A percentile compares a stretch with the other conserved stretches of the same genome.
These are phyloP conservation scores for Phlebiopsis gigantea DNA, from an alignment of 768 basidiomycete species.

Conservation along the genomic window DNA sequence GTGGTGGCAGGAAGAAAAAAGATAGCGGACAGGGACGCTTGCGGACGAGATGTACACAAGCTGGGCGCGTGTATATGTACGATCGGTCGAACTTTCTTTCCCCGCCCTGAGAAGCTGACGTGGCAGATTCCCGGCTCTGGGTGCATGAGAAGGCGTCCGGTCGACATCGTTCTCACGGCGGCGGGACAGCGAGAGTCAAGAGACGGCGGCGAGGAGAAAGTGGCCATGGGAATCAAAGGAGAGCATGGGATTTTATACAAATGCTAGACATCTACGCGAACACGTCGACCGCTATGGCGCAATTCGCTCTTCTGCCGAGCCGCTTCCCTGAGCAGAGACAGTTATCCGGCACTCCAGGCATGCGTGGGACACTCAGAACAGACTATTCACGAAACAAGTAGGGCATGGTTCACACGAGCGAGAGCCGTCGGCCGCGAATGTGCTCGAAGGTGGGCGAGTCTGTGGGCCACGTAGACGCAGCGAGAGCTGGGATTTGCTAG, in stretches of 20 bases:
- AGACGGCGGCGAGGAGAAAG: neutral
- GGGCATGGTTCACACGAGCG: neutral
- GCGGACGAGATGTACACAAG: neutral
- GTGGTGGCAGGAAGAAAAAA: constrained; percentile 1
- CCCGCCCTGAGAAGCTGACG: constrained; percentile 13
- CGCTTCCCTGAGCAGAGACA: neutral
- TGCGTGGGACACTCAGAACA: neutral
- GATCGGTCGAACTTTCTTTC: constrained; percentile 11
- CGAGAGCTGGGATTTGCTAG: no score
- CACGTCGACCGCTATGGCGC: neutral
- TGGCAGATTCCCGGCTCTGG: constrained; percentile 10
- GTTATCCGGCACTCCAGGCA: neutral
- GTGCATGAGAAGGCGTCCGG: neutral
- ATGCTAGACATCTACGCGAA: neutral
- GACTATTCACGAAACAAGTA: neutral
- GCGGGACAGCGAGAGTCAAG: neutral
- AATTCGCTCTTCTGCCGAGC: neutral
- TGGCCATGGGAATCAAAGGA: constrained; percentile 1
- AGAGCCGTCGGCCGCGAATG: neutral
- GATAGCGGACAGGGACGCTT: neutral
- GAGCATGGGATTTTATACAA: neutral
- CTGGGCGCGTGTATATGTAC: constrained; percentile 12
- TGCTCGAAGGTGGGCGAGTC: neutral
- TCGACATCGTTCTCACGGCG: constrained; percentile 7
- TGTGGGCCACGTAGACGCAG: no score